These are phyloP conservation scores for Aspergillus hancockii DNA, from an alignment of 495 filamentous ascomycete species.

Conservation along the genomic window DNA sequence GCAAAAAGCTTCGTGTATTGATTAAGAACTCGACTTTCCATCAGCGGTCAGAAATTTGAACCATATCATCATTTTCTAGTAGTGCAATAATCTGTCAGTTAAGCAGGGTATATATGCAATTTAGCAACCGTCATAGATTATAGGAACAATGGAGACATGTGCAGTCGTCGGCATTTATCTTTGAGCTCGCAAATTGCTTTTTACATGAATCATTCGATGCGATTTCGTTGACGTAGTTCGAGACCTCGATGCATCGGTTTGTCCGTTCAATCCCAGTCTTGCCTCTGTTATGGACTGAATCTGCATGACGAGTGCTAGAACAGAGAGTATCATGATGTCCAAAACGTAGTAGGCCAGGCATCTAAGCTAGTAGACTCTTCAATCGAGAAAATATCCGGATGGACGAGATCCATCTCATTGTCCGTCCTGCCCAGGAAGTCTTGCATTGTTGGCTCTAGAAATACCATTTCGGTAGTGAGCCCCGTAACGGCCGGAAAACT, in stretches of 20 bases:
- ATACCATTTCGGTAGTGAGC: constrained; percentile 27
- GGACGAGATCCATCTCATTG: constrained; percentile 12
- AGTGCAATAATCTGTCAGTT: too few relatives aligned
- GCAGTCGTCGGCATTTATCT: too few relatives aligned
- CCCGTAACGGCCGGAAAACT: constrained; percentile 4
- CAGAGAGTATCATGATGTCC: constrained; percentile 7
- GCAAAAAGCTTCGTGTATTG: constrained; percentile 58
- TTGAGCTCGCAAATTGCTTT: too few relatives aligned
- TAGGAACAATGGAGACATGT: too few relatives aligned
- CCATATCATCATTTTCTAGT: too few relatives aligned
- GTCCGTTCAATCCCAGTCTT: too few relatives aligned
- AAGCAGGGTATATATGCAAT: too few relatives aligned
- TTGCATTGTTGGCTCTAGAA: constrained; percentile 34
- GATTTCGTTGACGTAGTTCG: too few relatives aligned
- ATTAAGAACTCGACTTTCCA: constrained; percentile 42
- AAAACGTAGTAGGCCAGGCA: constrained; percentile 12
- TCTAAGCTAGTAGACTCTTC: constrained; percentile 6
- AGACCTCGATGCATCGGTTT: too few relatives aligned
- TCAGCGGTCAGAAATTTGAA: too few relatives aligned
- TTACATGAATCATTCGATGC: too few relatives aligned
- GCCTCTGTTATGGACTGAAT: neutral
- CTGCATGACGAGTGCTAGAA: neutral
- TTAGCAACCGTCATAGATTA: too few relatives aligned
- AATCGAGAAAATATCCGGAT: constrained; percentile 8
- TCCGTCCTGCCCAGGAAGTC: constrained; percentile 26